A percentile compares a stretch with the other conserved stretches of the same genome.
These are phyloP conservation scores for Aureobasidium pullulans DNA, from an alignment of 2,329 filamentous ascomycete genomes.

Conservation along the genomic window DNA sequence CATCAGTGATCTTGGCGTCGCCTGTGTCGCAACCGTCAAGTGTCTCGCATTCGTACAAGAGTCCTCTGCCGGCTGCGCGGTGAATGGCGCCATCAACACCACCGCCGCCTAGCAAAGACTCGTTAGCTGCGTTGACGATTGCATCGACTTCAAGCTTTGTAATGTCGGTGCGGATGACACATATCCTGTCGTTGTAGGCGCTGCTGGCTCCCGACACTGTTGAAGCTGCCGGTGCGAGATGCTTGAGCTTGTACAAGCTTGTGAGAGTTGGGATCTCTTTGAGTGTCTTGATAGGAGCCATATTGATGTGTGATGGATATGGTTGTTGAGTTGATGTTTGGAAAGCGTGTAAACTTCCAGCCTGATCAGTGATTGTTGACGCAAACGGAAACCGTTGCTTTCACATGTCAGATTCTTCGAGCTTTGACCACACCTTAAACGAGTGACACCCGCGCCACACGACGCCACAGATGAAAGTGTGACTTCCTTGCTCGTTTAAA, in stretches of 20 bases:
- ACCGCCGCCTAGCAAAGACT: constrained; percentile 71
- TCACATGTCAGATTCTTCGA: too few relatives aligned
- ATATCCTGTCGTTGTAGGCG: constrained; percentile 61
- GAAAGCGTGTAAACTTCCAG: too few relatives aligned
- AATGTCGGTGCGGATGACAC: constrained; percentile 69
- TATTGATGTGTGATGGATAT: constrained; percentile 14
- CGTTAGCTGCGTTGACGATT: constrained; percentile 91
- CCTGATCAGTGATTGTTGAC: too few relatives aligned
- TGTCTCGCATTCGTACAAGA: constrained; percentile 63
- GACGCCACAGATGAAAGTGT: too few relatives aligned
- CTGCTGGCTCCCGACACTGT: constrained; percentile 34
- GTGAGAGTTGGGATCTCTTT: constrained; percentile 56
- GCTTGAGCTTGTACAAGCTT: constrained; percentile 56
- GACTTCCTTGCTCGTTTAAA: too few relatives aligned
- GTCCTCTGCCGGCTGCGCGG: constrained; percentile 61
- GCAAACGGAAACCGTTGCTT: too few relatives aligned
- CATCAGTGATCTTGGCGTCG: constrained; percentile 72
- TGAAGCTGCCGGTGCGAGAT: constrained; percentile 32
- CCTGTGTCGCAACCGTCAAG: constrained; percentile 71
- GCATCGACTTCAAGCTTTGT: constrained; percentile 70
- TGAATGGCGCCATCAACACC: constrained; percentile 78
- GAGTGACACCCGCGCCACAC: too few relatives aligned
- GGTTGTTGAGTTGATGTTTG: neutral
- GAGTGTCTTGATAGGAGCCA: constrained; percentile 31
- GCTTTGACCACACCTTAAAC: too few relatives aligned